Conservation (phyloP, 345 rosid species). For the Eucalyptus urophylla region DNA sequence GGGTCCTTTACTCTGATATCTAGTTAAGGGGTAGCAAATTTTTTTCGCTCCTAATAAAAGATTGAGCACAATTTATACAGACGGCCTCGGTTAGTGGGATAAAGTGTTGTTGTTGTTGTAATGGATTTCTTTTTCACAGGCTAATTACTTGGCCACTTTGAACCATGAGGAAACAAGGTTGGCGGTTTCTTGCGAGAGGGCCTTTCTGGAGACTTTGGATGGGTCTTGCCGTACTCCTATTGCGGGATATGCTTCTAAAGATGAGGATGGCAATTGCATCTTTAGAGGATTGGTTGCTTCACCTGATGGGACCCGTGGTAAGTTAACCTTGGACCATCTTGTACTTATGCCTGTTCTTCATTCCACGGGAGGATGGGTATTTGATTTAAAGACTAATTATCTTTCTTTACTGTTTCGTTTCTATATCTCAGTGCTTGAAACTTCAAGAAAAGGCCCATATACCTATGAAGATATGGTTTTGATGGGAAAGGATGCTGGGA, state of each 20-base stretch:
- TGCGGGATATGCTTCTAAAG: constrained; percentile 84
- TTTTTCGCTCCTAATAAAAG: neutral
- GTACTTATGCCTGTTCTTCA: neutral
- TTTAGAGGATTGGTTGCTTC: constrained; percentile 94
- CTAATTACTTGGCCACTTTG: constrained; percentile 60
- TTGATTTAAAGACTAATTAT: neutral
- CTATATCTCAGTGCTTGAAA: constrained; percentile 63
- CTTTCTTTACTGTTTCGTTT: neutral
- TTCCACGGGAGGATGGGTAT: neutral
- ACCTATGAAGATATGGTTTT: constrained; percentile 58
- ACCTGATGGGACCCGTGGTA: constrained; percentile 87
- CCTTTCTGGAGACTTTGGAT: constrained; percentile 72
- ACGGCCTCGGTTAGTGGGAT: neutral
- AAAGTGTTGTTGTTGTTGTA: neutral
- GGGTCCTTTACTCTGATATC: neutral
- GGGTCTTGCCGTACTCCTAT: constrained; percentile 99
- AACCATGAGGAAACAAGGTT: constrained; percentile 93
- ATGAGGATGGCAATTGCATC: constrained; percentile 62
- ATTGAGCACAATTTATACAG: neutral
- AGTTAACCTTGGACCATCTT: neutral
- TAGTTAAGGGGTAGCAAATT: neutral
- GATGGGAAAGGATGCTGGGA: constrained; percentile 91
- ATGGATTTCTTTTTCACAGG: constrained; percentile 16
- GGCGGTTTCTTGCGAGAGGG: constrained; percentile 88
- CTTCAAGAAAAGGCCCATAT: constrained; percentile 74